Evolutionary conservation across 225 moss, liverwort and hornwort species (phyloP).

Genomic region (Bryum argenteum): DNA sequence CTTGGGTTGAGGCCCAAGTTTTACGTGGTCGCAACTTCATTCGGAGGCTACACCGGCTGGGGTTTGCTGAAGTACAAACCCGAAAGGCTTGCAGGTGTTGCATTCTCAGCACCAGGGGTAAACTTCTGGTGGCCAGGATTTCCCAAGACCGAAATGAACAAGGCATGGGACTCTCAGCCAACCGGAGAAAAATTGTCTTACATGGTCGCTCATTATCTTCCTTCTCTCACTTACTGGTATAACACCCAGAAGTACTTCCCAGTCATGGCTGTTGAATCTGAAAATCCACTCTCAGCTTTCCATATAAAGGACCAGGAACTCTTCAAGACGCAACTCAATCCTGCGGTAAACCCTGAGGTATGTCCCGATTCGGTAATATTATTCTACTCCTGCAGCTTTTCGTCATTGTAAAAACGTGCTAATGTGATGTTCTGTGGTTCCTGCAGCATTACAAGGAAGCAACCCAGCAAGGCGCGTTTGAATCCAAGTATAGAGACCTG

Average conservation of each 20-base stretch:
- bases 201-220: conserved; percentile 69
- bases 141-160: conserved; percentile 49
- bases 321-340: conserved; percentile 30
- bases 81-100: conserved; percentile 87
- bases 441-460: conserved; percentile 70
- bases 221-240: conserved; percentile 80
- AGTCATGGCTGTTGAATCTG: conserved; percentile 49
- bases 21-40: conserved; percentile 73
- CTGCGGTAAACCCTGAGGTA: conserved; percentile 39
- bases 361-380: neutral
- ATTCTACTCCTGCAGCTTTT: neutral
- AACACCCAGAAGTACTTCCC: conserved; percentile 78
- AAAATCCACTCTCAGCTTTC: conserved; percentile 34
- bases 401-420: conserved; percentile 1
- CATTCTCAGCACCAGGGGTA: conserved; percentile 73
- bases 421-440: conserved; percentile 15
- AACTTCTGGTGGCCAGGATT: conserved; percentile 96
- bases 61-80: conserved; percentile 77
- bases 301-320: conserved; percentile 58
- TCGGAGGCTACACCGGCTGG: conserved; percentile 74
- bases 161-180: conserved; percentile 60
- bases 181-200: conserved; percentile 73
- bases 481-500: conserved; percentile 75
- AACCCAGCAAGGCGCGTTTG: conserved; percentile 73
- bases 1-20: conserved; percentile 71